phyloP scores from a whole-genome alignment of 2,329 filamentous ascomycete genomes.

The Aspergillus ustus region DNA sequence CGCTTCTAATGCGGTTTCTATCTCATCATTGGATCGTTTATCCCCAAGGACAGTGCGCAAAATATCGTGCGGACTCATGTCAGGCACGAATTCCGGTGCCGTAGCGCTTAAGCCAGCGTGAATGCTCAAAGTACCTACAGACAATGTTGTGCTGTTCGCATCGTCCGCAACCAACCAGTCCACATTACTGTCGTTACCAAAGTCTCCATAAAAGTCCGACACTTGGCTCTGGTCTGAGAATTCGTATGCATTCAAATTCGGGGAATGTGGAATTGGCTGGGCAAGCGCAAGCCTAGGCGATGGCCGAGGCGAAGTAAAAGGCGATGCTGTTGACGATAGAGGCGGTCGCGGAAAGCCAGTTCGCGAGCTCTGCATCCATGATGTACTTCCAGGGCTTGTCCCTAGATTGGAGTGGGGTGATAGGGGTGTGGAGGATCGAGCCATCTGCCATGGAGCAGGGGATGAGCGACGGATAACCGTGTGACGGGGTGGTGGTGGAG shows the following conservation, averaged over 20 bases:
- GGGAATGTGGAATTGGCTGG: constrained; percentile 93
- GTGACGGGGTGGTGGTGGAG: constrained; percentile 83
- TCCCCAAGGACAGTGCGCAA: constrained; percentile 91
- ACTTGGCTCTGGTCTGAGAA: constrained; percentile 84
- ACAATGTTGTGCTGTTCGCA: constrained; percentile 78
- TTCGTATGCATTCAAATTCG: constrained; percentile 91
- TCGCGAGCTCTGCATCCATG: constrained; percentile 74
- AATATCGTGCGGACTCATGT: constrained; percentile 99
- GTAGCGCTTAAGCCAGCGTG: constrained; percentile 71
- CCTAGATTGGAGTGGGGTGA: constrained; percentile 78
- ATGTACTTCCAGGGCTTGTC: constrained; percentile 81
- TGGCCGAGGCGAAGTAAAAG: constrained; percentile 90
- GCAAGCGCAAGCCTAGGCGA: constrained; percentile 90
- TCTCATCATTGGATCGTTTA: constrained; percentile 88
- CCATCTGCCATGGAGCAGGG: constrained; percentile 87
- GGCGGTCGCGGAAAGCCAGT: constrained; percentile 77
- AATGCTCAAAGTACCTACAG: constrained; percentile 75
- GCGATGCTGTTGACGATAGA: constrained; percentile 77
- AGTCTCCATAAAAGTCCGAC: constrained; percentile 86
- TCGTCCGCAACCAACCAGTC: constrained; percentile 95
- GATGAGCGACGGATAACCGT: constrained; percentile 89
- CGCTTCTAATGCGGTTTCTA: constrained; percentile 83
- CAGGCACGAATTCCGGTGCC: constrained; percentile 79
- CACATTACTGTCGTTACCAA: constrained; percentile 84
- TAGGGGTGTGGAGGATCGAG: constrained; percentile 74